These are phyloP conservation scores for Solanum sitiens DNA, from an alignment of 257 asterid genomes.

Conservation along the genomic window DNA sequence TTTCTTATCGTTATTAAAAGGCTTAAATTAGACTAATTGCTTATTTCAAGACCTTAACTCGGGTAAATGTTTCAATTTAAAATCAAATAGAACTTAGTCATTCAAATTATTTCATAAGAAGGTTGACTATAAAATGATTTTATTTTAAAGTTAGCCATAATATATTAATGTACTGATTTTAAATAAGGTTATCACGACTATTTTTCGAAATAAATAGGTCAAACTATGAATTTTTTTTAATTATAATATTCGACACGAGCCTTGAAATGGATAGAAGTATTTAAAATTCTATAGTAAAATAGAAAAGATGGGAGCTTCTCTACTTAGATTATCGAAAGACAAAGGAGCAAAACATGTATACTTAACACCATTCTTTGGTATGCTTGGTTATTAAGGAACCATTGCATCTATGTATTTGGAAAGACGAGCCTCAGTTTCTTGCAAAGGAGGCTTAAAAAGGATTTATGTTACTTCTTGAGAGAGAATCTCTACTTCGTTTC, in stretches of 20 bases:
- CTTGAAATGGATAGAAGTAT: constrained; percentile 47
- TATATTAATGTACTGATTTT: neutral
- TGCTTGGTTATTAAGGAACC: no score
- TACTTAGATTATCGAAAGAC: no score
- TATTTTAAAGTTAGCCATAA: no score
- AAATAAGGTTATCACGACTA: no score
- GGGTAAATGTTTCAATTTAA: neutral
- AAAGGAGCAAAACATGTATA: no score
- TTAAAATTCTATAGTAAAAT: constrained; percentile 42
- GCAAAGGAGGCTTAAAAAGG: constrained; percentile 32
- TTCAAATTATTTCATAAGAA: neutral
- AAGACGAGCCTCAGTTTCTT: constrained; percentile 44
- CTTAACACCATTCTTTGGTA: no score
- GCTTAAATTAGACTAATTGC: neutral
- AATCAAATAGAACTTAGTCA: neutral
- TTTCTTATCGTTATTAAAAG: no score
- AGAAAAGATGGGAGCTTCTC: constrained; percentile 66
- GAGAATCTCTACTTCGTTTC: constrained; percentile 50
- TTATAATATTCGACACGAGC: no score
- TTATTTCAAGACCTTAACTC: neutral
- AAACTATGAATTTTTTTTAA: no score
- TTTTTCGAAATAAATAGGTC: no score
- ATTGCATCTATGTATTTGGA: constrained; percentile 15
- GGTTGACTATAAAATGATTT: neutral
- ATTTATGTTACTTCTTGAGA: constrained; percentile 36